Base-by-base conservation (phyloP, 768 basidiomycete genomes). In the Serendipita vermifera region DNA sequence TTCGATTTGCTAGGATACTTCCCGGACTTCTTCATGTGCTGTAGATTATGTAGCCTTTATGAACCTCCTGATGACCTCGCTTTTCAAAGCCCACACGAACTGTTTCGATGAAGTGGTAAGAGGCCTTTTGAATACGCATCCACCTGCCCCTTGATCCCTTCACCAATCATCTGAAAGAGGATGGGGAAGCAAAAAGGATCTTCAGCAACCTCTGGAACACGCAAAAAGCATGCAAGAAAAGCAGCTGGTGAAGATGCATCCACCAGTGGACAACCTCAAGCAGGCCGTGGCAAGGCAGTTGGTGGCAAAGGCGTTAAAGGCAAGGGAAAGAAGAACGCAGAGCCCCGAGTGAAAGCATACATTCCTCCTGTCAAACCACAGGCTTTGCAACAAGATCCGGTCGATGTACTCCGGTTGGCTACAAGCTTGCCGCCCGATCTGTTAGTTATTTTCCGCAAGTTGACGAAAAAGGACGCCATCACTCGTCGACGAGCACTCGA, bases 191-290 rank as follows among this genome's bases (percentile, higher is more conserved):
- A 68, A 7, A 64, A 66, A 55, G 89, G 87, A 65, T 86, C 85
- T 2, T 93, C 89, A 3, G 90, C 91, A 22, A 75, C 82, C 0
- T 81, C 87, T 0, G 88, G 72, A 3, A 97, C 93, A 6, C 80
- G 92, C 58, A 96, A 94, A 75, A 98, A 96, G 69, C 88, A 94
- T 66, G 86, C 86, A 14, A 80, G 84, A 59, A 92, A 86, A 65
- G 76, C 80, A 1, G 73, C 73, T 14, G 72, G 38, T 24, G 59
- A 56, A n/a, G 55, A 59, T n/a, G 65, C 64, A 31, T 68, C 41
- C 2, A 40, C 55, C 64, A 66, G 55, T 68, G 70, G 62, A 72
- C 59, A 66, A 73, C 57, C 68, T 71, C 54, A 82, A 75, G 70
- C 73, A 72, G 40, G 75, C 76, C n/a, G n/a, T n/a, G n/a, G n/a